phyloP scores from a whole-genome alignment of 1,139 yeast genomes.

The Suhomyces ambrosiae region DNA sequence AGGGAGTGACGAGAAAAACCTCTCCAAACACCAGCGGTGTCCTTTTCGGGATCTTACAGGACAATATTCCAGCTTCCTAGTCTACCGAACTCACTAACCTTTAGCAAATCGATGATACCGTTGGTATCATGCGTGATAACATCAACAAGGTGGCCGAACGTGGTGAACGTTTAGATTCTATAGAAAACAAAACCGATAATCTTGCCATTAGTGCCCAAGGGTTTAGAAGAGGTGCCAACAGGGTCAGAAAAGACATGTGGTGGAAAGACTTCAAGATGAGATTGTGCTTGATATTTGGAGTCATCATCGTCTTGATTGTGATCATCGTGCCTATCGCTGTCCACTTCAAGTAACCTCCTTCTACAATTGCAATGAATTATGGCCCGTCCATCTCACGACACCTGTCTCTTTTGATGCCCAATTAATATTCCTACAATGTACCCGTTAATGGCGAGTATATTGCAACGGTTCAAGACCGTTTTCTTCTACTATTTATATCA shows the following conservation, averaged over 20 bases:
- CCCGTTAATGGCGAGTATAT: conserved; percentile 8
- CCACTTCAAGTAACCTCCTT: conserved; percentile 53
- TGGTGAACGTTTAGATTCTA: conserved; percentile 91
- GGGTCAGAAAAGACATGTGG: conserved; percentile 99
- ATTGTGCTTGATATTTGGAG: conserved; percentile 81
- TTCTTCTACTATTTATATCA: conserved; percentile 9
- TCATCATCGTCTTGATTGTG: conserved; percentile 78
- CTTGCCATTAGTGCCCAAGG: conserved; percentile 93
- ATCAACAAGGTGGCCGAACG: conserved; percentile 93
- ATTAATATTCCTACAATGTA: conserved; percentile 1
- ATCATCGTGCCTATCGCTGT: conserved; percentile 94
- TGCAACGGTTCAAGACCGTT: conserved; percentile 2
- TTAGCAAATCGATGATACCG: conserved; percentile 93
- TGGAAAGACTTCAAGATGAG: conserved; percentile 98
- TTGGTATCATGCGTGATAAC: conserved; percentile 97
- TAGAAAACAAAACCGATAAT: conserved; percentile 93
- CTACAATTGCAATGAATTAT: conserved; percentile 3
- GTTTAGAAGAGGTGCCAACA: conserved; percentile 94
- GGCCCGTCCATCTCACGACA: conserved; percentile 4
- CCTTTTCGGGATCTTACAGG: neutral
- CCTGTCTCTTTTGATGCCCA: conserved; percentile 7
- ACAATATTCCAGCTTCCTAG: neutral
- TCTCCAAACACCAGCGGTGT: neutral
- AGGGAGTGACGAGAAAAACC: no score
- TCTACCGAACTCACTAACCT: neutral